Conservation (phyloP, 345 rosid genomes). For the Schrenkiella parvula region DNA sequence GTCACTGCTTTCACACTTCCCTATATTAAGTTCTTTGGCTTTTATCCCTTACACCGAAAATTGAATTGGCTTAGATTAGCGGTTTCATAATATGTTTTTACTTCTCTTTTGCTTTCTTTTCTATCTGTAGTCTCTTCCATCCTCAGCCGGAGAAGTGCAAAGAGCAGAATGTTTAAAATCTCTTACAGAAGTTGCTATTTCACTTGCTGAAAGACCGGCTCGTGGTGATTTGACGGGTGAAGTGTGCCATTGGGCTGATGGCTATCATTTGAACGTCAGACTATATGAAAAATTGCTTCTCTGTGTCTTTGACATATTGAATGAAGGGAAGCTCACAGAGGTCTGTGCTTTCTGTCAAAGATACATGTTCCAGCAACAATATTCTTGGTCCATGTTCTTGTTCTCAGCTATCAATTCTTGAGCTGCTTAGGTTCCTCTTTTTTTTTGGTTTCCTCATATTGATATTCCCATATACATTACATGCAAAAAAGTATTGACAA, state of each 20-base stretch:
- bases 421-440: slow-evolving; percentile 1
- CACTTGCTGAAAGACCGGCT: slow-evolving; percentile 98
- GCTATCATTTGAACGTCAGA: slow-evolving; percentile 86
- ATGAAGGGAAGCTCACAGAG: slow-evolving; percentile 95
- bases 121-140: slow-evolving; percentile 57
- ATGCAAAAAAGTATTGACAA: neutral
- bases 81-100: neutral
- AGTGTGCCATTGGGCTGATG: slow-evolving; percentile 99
- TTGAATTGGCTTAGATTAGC: slow-evolving; percentile 10
- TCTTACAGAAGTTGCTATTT: slow-evolving; percentile 76
- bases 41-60: neutral
- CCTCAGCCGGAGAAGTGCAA: slow-evolving; percentile 85
- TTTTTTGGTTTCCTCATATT: neutral
- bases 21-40: slow-evolving; percentile 1
- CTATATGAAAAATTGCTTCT: slow-evolving; percentile 87
- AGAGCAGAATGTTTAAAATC: slow-evolving; percentile 89
- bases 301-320: slow-evolving; percentile 86
- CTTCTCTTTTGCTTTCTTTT: slow-evolving; percentile 6
- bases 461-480: neutral
- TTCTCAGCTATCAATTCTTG: neutral
- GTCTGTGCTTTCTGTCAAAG: slow-evolving; percentile 42
- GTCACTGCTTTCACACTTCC: neutral
- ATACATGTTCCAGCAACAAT: neutral
- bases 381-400: neutral
- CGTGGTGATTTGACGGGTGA: slow-evolving; percentile 98